Conservation (phyloP, 805 yeast genomes). For the Phaffomyces thermotolerans region DNA sequence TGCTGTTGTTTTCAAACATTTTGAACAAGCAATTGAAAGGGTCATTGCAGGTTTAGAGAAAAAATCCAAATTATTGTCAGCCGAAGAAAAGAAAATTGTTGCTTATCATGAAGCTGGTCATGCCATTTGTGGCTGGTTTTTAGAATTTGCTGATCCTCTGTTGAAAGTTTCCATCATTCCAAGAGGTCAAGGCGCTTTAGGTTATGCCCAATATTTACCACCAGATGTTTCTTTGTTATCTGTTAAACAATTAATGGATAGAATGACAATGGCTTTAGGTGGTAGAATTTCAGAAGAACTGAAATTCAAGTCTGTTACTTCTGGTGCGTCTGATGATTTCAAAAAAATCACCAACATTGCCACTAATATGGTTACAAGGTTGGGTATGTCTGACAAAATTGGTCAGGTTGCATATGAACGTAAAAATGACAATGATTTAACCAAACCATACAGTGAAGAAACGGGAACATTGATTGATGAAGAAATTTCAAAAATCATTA, state of each 20-base stretch:
- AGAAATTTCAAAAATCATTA: conserved; percentile 75
- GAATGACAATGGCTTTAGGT: conserved; percentile 96
- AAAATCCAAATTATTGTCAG: conserved; percentile 74
- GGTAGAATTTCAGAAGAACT: conserved; percentile 96
- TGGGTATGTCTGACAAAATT: conserved; percentile 85
- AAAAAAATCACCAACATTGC: conserved; percentile 94
- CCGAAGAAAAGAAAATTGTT: conserved; percentile 82
- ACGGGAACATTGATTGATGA: conserved; percentile 76
- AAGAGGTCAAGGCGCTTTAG: conserved; percentile 93
- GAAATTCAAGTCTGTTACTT: conserved; percentile 84
- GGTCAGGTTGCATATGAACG: conserved; percentile 74
- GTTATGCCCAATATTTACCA: conserved; percentile 96
- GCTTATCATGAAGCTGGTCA: conserved; percentile 99
- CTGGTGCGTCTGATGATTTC: conserved; percentile 96
- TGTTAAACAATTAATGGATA: conserved; percentile 71
- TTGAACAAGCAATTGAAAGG: conserved; percentile 95
- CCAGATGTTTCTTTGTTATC: conserved; percentile 80
- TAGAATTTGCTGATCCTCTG: conserved; percentile 86
- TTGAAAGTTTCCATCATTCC: conserved; percentile 95
- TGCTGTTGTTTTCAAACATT: conserved; percentile 69
- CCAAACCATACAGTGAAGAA: conserved; percentile 85
- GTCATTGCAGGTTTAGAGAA: conserved; percentile 95
- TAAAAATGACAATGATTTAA: conserved; percentile 55
- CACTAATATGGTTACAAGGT: conserved; percentile 80
- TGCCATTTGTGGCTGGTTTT: conserved; percentile 96